Evolutionary conservation across 768 basidiomycete genomes (phyloP), one percentile per base, ranked within the genome.

Genomic region (Kwoniella europaea): DNA sequence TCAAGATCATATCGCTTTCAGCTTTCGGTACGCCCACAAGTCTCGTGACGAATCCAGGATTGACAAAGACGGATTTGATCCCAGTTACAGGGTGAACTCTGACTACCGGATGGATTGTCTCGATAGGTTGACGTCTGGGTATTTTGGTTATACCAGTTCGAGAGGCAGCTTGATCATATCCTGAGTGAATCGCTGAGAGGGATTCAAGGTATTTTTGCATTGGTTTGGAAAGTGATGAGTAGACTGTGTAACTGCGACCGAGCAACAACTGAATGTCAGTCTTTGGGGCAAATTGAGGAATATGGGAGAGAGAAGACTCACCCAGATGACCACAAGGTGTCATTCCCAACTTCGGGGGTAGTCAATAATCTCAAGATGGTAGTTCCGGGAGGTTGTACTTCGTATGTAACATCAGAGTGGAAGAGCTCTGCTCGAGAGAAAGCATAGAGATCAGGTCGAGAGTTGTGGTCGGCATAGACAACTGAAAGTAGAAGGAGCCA

Each of bases 401-500:
- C 92, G 84, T 92, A 94, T 4, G 90, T 88, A 68, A 91, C 91
- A 82, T 94, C 93, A 2, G 90, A 88, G 83, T 93, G 92, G 89
- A 90, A 92, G 20, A 93, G 86, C 74, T 92, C 92, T 15, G 89
- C 74, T 79, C 90, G 90, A 13, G 90, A 87, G 79, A 91, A 93
- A 6, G 90, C 87, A 42, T 87, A 78, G 6, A 72, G 72, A 62
- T 84, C 83, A 18, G 83, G 83, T 24, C 81, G 73, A 12, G 82
- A 79, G 65, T 81, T 77, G 44, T 74, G 71, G 62, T 84, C 83
- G 29, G 83, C 76, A 69, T 84, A 84, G 35, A 84, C 81, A 53
- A 84, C 80, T n/a, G n/a, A n/a, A n/a, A n/a, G n/a, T n/a, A n/a
- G n/a, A n/a, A n/a, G n/a, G n/a, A n/a, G n/a, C n/a, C n/a, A 35